Evolutionary conservation across 257 asterid species (phyloP), one percentile per base, ranked within the genome.

Genomic region (Schizonepeta tenuifolia): DNA sequence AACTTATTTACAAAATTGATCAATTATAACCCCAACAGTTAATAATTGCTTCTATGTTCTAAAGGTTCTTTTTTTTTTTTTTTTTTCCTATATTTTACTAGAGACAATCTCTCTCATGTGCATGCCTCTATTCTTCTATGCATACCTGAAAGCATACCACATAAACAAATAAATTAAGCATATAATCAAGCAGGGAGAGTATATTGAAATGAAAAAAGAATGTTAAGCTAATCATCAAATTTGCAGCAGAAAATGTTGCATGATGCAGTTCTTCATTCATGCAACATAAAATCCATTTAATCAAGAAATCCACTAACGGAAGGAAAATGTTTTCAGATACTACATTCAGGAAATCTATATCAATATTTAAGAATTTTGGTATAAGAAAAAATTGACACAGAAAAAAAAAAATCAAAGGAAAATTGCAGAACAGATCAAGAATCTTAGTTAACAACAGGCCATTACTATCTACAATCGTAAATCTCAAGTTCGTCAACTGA

Each of bases 121-220:
- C 79, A 72, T 51, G 35, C 67, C 41, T 40, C 77, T 36, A 36
- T 49, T 41, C n/a, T 59, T 69, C 12, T 50, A 61, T 38, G 51
- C 40, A 67, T 65, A 84, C 84, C 86, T 81, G 86, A 65, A 74
- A 65, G 72, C 50, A 38, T 14, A 50, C 3, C 73, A 58, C 77
- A 67, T 22, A 60, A 66, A 8, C 33, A 74, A 21, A 73, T 40
- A 15, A 71, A 58, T 9, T 17, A 35, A 61, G 51, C 76, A 28
- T 55, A 75, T 2, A 53, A 74, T 40, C 55, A n/a, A 53, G 67
- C 60, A 56, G 59, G 55, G 51, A 65, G 33, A 55, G 21, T 26
- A 26, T 26, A 59, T 62, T 35, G 26, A 38, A 47, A 69, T 51
- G 7, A 28, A 0, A n/a, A 44, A 9, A 61, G 10, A 33, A 33